Evolutionary conservation across 345 rosid genomes (phyloP).

Genomic region (Laguncularia racemosa): DNA sequence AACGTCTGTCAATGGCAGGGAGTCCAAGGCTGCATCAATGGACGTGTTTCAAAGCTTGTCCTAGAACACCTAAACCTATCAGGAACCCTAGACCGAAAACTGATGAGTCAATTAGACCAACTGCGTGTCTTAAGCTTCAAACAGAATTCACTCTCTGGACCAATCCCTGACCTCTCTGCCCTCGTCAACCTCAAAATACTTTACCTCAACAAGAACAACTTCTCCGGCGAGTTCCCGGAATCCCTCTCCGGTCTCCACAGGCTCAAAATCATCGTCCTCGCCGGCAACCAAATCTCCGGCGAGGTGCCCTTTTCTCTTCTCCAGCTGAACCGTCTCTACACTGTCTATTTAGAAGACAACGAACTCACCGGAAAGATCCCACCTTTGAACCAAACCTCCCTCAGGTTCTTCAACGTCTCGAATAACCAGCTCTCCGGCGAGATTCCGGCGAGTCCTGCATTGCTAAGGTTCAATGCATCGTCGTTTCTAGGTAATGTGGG

Average conservation of each 20-base stretch:
- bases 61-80: conserved; percentile 60
- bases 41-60: conserved; percentile 80
- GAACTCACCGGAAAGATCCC: conserved; percentile 55
- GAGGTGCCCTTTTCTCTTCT: conserved; percentile 50
- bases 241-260: conserved; percentile 65
- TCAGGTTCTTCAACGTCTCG: conserved; percentile 78
- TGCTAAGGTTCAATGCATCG: conserved; percentile 59
- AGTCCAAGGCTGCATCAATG: conserved; percentile 58
- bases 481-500: conserved; percentile 50
- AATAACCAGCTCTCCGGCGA: conserved; percentile 61
- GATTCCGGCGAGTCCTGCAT: conserved; percentile 59
- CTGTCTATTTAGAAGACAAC: conserved; percentile 55
- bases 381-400: conserved; percentile 69
- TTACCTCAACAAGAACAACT: conserved; percentile 56
- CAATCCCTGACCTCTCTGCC: conserved; percentile 55
- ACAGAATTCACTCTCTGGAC: conserved; percentile 71
- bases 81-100: conserved; percentile 43
- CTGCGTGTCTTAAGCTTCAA: conserved; percentile 89
- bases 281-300: conserved; percentile 60
- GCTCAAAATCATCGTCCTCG: conserved; percentile 51
- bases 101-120: conserved; percentile 61
- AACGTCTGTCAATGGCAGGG: conserved; percentile 75
- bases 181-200: conserved; percentile 75
- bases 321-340: conserved; percentile 52
- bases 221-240: conserved; percentile 69